A percentile compares a stretch with the other conserved stretches of the same genome.
Conservation (phyloP, 75 land plant genomes). For the Pseudotsuga menziesii region DNA sequence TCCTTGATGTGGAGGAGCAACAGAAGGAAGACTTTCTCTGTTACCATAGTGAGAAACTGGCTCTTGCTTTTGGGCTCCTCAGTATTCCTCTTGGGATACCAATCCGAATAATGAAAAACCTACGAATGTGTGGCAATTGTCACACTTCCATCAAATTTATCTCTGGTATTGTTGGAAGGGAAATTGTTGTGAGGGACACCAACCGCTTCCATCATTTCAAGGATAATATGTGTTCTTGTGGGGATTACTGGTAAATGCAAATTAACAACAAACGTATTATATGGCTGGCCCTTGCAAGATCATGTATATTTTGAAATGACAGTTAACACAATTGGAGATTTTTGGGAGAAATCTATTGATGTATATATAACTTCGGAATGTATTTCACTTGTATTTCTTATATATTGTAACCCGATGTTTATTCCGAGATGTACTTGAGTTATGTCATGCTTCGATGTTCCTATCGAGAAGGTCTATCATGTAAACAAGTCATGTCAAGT, state of each 20-base stretch:
- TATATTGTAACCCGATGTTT: too few species aligned
- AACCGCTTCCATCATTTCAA: constrained; percentile 5
- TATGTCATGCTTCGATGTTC: too few species aligned
- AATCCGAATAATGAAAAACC: constrained; percentile 9
- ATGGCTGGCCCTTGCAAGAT: too few species aligned
- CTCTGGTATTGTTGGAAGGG: constrained; percentile 5
- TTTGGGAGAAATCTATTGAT: too few species aligned
- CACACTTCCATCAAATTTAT: constrained; percentile 9
- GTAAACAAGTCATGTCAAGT: too few species aligned
- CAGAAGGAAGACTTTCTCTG: constrained; percentile 4
- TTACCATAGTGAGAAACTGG: constrained; percentile 9
- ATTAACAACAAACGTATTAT: neutral
- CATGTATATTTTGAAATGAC: too few species aligned
- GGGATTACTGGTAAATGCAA: constrained; percentile 5
- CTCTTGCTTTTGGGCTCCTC: constrained; percentile 12
- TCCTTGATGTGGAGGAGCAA: constrained; percentile 8
- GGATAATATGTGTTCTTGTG: constrained; percentile 2
- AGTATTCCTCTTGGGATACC: neutral
- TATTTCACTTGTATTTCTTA: too few species aligned
- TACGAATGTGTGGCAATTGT: constrained; percentile 4
- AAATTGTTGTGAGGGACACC: constrained; percentile 7
- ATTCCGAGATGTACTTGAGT: too few species aligned
- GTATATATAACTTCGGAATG: too few species aligned
- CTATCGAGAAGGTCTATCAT: too few species aligned
- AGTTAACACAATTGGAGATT: too few species aligned